Base-by-base conservation (phyloP, 2,329 filamentous ascomycete species). In the Juglanconis juglandina region DNA sequence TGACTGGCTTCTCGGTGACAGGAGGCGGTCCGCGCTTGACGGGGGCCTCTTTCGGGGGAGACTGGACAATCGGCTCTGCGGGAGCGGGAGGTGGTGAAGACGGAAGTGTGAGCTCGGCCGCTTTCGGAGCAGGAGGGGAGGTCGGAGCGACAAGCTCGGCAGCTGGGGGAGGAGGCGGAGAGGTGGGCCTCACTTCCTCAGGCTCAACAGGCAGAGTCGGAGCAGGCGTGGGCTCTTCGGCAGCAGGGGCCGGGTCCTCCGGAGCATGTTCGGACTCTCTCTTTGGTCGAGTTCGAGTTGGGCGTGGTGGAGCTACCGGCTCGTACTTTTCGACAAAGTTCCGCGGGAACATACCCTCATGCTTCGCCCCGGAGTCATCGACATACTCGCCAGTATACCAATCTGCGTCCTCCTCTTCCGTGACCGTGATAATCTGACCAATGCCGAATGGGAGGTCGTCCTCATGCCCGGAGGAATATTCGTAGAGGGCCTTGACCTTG, bases 321-420 rank as follows among this genome's bases (percentile, higher is more conserved):
- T 98, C 94, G 76, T 92, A 96, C 77, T 89, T 92, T 76, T 99
- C 95, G 70, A 99, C 95, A 72, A 99, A 99, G 77, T 98, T 99
- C 73, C 90, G 89, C 55, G 92, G 94, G 75, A 97, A 98, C 68
- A 97, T 90, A 67, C 94, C 94, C 71, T 93, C 87, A 72, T 87
- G 85, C 75, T 88, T 92, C 64, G 75, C 77, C 59, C 95, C 95
- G 56, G 81, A 76, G 62, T 87, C 85, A 75, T 96, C 91, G 65
- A 87, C 79, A 73, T 96, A 97, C 75, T 95, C 89, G 67, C 95
- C 94, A 65, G 85, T 86, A 73, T 95, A 96, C 95, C 93, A 98
- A 73, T 98, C 96, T 65, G 83, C 87, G 72, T 96, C 95, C 72
- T 98, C 95, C 74, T 91, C 87, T 62, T 93, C 93, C 49, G 89